phyloP scores from a whole-genome alignment of 495 filamentous ascomycete genomes.

The Aspergillus nanangensis region DNA sequence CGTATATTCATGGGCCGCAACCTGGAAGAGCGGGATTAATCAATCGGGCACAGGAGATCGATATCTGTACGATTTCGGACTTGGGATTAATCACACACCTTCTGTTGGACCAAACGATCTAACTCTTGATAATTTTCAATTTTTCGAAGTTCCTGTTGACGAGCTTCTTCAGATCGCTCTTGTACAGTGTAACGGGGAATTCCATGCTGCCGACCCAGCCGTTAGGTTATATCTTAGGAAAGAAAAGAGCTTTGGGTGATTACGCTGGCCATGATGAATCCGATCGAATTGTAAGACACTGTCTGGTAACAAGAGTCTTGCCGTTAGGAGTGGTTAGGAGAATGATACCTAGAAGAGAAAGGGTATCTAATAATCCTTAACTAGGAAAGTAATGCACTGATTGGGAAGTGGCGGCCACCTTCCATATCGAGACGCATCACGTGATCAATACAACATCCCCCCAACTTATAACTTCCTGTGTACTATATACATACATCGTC shows the following conservation, averaged over 20 bases:
- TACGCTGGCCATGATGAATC: conserved; percentile 48
- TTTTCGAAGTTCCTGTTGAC: conserved; percentile 64
- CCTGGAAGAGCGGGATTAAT: conserved; percentile 39
- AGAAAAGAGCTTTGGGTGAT: conserved; percentile 7
- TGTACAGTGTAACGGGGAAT: conserved; percentile 58
- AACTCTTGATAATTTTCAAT: conserved; percentile 75
- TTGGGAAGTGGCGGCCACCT: conserved; percentile 6
- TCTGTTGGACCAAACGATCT: conserved; percentile 57
- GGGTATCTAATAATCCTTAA: too few species aligned
- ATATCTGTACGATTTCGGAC: not conserved
- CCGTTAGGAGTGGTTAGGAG: too few species aligned
- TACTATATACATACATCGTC: too few species aligned
- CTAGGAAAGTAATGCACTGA: too few species aligned
- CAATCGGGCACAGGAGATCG: conserved; percentile 3
- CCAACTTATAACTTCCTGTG: too few species aligned
- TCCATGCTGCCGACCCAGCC: conserved; percentile 60
- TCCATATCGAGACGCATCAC: conserved; percentile 7
- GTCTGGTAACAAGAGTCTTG: too few species aligned
- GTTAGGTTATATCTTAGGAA: conserved; percentile 10
- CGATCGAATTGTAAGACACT: too few species aligned
- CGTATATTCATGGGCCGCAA: conserved; percentile 56
- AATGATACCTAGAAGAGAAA: too few species aligned
- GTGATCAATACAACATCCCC: conserved; percentile 11
- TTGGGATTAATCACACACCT: conserved; percentile 33
- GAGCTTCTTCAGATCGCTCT: conserved; percentile 58